phyloP scores from a whole-genome alignment of 2,329 filamentous ascomycete genomes.

The Paracamarosporium sp. region DNA sequence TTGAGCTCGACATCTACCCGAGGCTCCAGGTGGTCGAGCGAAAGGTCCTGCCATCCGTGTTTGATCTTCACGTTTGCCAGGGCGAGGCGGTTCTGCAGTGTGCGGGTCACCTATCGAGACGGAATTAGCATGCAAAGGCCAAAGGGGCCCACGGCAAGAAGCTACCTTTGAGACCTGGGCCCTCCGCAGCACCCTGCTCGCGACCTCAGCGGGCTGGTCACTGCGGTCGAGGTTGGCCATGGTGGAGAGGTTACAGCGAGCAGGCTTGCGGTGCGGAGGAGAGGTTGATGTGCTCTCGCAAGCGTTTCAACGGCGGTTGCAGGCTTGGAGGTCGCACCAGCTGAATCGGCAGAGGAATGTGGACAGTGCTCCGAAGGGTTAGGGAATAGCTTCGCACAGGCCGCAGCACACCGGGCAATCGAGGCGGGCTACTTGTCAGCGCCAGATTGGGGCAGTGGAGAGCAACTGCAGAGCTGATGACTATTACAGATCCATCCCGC shows the following conservation, averaged over 20 bases:
- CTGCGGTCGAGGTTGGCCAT: slow-evolving; percentile 43
- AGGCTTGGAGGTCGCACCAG: slow-evolving; percentile 34
- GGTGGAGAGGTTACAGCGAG: slow-evolving; percentile 23
- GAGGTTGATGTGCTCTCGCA: slow-evolving; percentile 28
- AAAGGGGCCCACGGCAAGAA: slow-evolving; percentile 15
- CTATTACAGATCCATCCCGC: slow-evolving; percentile 13
- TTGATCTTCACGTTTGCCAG: slow-evolving; percentile 97
- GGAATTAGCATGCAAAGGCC: slow-evolving; percentile 32
- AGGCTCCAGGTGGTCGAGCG: slow-evolving; percentile 84
- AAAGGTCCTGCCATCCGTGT: slow-evolving; percentile 91
- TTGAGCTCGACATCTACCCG: slow-evolving; percentile 80
- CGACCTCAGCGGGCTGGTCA: slow-evolving; percentile 48
- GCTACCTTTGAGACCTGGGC: slow-evolving; percentile 53
- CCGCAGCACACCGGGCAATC: slow-evolving; percentile 15
- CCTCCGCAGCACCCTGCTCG: slow-evolving; percentile 51
- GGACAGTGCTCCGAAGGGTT: slow-evolving; percentile 21
- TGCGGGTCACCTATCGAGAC: slow-evolving; percentile 79
- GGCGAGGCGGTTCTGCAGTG: slow-evolving; percentile 90
- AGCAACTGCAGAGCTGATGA: slow-evolving; percentile 19
- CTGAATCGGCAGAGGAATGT: slow-evolving; percentile 32
- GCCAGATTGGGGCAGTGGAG: slow-evolving; percentile 9
- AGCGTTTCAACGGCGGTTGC: slow-evolving; percentile 34
- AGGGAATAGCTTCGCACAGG: slow-evolving; percentile 39
- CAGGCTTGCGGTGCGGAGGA: slow-evolving; percentile 16
- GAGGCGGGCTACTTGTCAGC: slow-evolving; percentile 2